phyloP scores from a whole-genome alignment of 2,329 filamentous ascomycete genomes.

The Monilinia fructicola region DNA sequence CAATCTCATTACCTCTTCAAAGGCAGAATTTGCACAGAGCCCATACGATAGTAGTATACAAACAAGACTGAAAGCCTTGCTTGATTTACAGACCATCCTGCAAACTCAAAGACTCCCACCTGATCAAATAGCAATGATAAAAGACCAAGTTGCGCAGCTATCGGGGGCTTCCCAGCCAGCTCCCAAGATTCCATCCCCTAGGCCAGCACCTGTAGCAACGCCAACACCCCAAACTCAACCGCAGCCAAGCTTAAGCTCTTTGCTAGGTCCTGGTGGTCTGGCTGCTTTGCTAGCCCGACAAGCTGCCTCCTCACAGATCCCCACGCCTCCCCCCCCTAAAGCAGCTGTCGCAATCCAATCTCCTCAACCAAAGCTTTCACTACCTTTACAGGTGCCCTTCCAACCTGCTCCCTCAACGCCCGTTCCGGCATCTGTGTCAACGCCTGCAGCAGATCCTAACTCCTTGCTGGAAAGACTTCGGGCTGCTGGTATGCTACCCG shows the following conservation, averaged over 20 bases:
- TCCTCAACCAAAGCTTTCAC: slow-evolving; percentile 48
- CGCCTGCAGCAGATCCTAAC: slow-evolving; percentile 43
- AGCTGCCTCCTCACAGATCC: slow-evolving; percentile 51
- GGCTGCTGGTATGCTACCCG: slow-evolving; percentile 63
- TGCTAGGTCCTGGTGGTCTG: slow-evolving; percentile 49
- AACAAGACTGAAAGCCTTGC: slow-evolving; percentile 77
- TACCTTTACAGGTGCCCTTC: slow-evolving; percentile 38
- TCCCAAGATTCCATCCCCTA: slow-evolving; percentile 41
- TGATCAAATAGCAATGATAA: slow-evolving; percentile 80
- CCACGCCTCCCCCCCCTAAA: slow-evolving; percentile 46
- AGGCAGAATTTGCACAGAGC: slow-evolving; percentile 71
- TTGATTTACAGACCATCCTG: slow-evolving; percentile 80
- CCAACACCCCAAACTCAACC: slow-evolving; percentile 32
- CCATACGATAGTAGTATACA: slow-evolving; percentile 74
- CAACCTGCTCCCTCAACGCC: slow-evolving; percentile 38
- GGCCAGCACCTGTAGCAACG: slow-evolving; percentile 37
- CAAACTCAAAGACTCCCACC: slow-evolving; percentile 74
- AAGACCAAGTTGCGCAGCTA: slow-evolving; percentile 79
- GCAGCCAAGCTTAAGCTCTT: slow-evolving; percentile 52
- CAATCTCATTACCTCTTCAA: slow-evolving; percentile 70
- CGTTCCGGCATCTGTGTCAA: slow-evolving; percentile 42
- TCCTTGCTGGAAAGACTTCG: slow-evolving; percentile 67
- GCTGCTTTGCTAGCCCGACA: slow-evolving; percentile 57
- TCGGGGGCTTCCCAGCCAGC: slow-evolving; percentile 40
- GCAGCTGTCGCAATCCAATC: slow-evolving; percentile 48